Evolutionary conservation across 2,329 filamentous ascomycete species (phyloP).

Genomic region (Aureobasidium lini): DNA sequence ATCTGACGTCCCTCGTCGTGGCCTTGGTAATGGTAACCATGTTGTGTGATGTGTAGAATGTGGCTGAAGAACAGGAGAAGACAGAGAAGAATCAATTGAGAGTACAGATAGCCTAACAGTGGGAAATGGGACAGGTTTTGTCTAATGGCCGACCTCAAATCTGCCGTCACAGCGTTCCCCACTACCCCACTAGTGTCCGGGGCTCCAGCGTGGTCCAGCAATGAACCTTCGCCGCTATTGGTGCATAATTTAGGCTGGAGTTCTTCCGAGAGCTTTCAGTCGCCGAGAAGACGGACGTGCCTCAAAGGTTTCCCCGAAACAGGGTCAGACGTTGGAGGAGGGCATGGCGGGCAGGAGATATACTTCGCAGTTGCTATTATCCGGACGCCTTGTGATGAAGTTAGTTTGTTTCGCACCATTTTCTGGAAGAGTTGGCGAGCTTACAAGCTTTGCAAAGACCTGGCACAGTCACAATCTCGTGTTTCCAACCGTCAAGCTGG

Average conservation of each 20-base stretch:
- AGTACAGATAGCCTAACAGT: background rate
- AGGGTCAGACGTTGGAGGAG: background rate
- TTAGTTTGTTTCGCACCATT: background rate
- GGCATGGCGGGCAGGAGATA: background rate
- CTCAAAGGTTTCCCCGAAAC: background rate
- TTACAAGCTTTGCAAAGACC: background rate
- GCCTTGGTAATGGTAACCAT: slow-evolving; percentile 42
- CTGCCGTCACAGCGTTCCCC: background rate
- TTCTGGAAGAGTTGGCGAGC: background rate
- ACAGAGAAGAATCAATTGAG: background rate
- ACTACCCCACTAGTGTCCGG: slow-evolving; percentile 8
- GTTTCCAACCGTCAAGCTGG: background rate
- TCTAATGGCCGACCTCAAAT: background rate
- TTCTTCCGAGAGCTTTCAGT: slow-evolving; percentile 10
- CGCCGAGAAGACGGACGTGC: slow-evolving; percentile 7
- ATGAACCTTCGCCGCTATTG: slow-evolving; percentile 12
- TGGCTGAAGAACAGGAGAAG: background rate
- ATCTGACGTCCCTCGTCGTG: slow-evolving; percentile 43
- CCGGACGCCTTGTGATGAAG: background rate
- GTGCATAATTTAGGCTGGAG: slow-evolving; percentile 9
- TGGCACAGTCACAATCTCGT: background rate
- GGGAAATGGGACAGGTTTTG: slow-evolving; percentile 11
- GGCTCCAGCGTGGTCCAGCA: slow-evolving; percentile 9
- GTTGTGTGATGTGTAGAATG: slow-evolving; percentile 1
- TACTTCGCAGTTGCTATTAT: background rate